Evolutionary conservation across 306 rosid genomes (phyloP), one percentile per base, ranked within the genome.

Genomic region (Quercus cerris): DNA sequence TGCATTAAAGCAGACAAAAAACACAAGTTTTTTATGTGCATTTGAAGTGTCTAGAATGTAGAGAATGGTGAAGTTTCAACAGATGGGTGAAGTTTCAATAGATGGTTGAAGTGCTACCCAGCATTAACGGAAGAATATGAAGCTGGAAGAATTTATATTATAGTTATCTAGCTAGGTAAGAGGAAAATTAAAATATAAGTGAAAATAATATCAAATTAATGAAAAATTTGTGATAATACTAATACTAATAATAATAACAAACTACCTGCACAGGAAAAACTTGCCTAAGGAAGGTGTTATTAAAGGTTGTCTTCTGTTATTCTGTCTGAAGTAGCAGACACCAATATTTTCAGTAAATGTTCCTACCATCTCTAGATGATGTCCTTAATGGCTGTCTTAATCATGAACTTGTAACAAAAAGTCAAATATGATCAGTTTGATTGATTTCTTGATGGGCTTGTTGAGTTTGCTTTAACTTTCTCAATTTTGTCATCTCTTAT

Each of bases 401-500:
- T 56, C 72, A 68, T 87, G 68, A 82, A 84, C 87, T 80, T 73
- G 61, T 82, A 64, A 75, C 92, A 96, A 97, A 96, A 83, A 86
- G 88, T 85, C 97, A 90, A 88, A 82, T 86, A 78, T 87, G 98
- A 30, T 69, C 86, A 81, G 99, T 75, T 92, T 96, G 77, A 85
- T 96, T 88, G 99, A 96, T 87, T 96, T 96, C 80, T 81, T 96
- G 81, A 90, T 85, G 90, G 99, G 56, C 97, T 96, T 41, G 94
- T 96, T 80, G 98, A 96, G 82, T 88, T 96, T 71, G 49, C 61
- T 68, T 56, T 77, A 22, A 62, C 66, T 71, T 51, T 71, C 19
- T 49, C 14, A 27, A 28, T 74, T 66, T 52, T 30, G 46, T 70
- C 78, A 14, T 77, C 30, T 13, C 27, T 33, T 58, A 75, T 58